These are phyloP conservation scores for Cicer arietinum DNA, from an alignment of 306 rosid genomes.

Conservation along the genomic window DNA sequence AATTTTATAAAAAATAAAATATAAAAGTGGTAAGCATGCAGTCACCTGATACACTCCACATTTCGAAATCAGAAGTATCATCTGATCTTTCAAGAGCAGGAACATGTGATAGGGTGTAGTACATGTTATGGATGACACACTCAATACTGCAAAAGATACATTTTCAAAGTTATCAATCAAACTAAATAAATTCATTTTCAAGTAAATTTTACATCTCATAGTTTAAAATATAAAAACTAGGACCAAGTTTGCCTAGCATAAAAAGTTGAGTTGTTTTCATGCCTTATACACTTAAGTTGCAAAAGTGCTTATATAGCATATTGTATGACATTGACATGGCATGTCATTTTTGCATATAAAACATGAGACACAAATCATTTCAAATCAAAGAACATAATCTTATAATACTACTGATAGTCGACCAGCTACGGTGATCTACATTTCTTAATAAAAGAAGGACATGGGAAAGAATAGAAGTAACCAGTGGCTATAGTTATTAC, in stretches of 20 bases:
- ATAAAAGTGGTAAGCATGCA: conserved; percentile 35
- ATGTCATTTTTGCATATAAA: conserved; percentile 7
- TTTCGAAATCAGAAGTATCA: conserved; percentile 58
- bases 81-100: conserved; percentile 60
- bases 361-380: not conserved
- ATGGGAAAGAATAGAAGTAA: conserved; percentile 23
- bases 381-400: conserved; percentile 11
- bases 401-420: not conserved
- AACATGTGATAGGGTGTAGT: conserved; percentile 61
- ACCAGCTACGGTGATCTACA: not conserved
- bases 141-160: conserved; percentile 62
- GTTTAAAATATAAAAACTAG: conserved; percentile 21
- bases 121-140: conserved; percentile 53
- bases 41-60: conserved; percentile 81
- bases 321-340: not conserved
- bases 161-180: conserved; percentile 33
- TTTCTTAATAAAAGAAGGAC: conserved; percentile 17
- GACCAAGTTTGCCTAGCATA: not conserved
- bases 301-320: conserved; percentile 18
- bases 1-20: not conserved
- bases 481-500: conserved; percentile 39
- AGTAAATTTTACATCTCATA: conserved; percentile 27
- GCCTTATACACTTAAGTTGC: conserved; percentile 4
- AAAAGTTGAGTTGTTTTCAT: conserved; percentile 2
- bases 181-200: conserved; percentile 10